These are phyloP conservation scores for Pichia membranifaciens DNA, from an alignment of 805 yeast species.

Conservation along the genomic window DNA sequence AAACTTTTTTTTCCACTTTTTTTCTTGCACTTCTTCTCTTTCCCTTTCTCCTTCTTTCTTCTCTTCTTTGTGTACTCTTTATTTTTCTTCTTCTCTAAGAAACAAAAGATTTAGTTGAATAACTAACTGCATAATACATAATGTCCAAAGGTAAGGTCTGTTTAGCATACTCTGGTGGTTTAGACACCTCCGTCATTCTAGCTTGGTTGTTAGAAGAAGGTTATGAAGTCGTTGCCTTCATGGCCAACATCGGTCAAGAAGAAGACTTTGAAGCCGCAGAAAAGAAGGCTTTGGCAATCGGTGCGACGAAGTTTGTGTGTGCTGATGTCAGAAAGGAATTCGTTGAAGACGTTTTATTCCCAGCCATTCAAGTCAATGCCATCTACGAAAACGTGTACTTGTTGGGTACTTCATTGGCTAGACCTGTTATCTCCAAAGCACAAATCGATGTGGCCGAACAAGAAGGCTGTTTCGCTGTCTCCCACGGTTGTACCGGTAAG, in stretches of 20 bases:
- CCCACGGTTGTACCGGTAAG: constrained; percentile 99
- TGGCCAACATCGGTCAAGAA: constrained; percentile 99
- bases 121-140: constrained; percentile 7
- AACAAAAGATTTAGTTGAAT: too few relatives aligned
- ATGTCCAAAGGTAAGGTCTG: constrained; percentile 99
- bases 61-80: too few relatives aligned
- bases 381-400: constrained; percentile 96
- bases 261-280: constrained; percentile 98
- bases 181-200: constrained; percentile 94
- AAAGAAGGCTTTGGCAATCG: constrained; percentile 91
- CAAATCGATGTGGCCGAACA: constrained; percentile 95
- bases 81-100: neutral
- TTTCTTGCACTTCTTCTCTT: constrained; percentile 5
- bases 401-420: constrained; percentile 95
- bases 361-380: constrained; percentile 97
- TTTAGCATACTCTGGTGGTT: constrained; percentile 98
- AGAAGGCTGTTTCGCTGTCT: constrained; percentile 97
- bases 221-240: constrained; percentile 95
- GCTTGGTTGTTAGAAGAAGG: constrained; percentile 99
- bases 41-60: neutral
- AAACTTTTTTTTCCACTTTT: neutral
- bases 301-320: constrained; percentile 91
- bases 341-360: constrained; percentile 87
- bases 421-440: constrained; percentile 98
- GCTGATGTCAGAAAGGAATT: constrained; percentile 95